phyloP scores from a whole-genome alignment of 2,329 filamentous ascomycete genomes.

The Fusarium globosum region DNA sequence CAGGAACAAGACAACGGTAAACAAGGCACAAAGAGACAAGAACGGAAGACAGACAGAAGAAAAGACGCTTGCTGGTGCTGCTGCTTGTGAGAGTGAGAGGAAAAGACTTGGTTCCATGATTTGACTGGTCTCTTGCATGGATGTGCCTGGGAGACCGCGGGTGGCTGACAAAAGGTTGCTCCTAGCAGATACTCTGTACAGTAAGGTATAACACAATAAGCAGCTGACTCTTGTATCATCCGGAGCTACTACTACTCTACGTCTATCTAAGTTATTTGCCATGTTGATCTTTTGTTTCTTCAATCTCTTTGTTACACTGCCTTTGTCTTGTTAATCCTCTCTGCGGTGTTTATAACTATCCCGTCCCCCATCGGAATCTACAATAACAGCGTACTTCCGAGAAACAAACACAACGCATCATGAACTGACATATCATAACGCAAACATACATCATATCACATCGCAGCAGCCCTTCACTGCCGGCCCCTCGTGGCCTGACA shows the following conservation, averaged over 20 bases:
- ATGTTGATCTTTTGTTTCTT: conserved; percentile 10
- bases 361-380: background rate
- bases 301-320: conserved; percentile 6
- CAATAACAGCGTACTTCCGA: background rate
- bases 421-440: background rate
- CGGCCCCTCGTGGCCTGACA: conserved; percentile 48
- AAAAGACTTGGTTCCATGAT: conserved; percentile 14
- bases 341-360: background rate
- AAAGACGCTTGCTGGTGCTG: background rate
- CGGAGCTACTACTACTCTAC: background rate
- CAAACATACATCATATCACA: conserved; percentile 5
- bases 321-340: background rate
- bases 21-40: conserved; percentile 21
- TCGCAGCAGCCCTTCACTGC: conserved; percentile 20
- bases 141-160: conserved; percentile 35
- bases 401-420: background rate
- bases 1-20: conserved; percentile 9
- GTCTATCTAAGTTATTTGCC: background rate
- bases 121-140: conserved; percentile 15
- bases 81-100: background rate
- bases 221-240: conserved; percentile 30
- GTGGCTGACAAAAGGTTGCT: conserved; percentile 25
- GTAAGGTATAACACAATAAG: background rate
- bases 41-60: background rate
- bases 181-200: background rate